Conservation (phyloP, 345 rosid species). For the Citrus reticulata region DNA sequence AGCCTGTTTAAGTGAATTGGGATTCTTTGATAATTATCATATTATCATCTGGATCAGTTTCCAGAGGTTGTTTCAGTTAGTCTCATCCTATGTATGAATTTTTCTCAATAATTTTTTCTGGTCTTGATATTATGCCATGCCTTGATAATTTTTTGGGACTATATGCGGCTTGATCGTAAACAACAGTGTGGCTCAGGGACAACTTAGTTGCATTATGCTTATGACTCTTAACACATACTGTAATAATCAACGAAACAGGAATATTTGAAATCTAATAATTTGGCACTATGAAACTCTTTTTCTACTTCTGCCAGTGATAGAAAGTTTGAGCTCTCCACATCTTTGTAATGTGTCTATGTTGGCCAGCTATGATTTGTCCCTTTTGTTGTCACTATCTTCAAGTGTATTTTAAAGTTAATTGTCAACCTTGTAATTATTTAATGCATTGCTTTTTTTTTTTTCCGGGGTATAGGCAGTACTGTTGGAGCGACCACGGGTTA, state of each 20-base stretch:
- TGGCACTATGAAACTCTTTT: background rate
- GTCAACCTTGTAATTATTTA: background rate
- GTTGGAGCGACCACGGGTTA: slow-evolving; percentile 61
- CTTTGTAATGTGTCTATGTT: background rate
- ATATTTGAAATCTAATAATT: background rate
- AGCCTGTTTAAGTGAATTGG: background rate
- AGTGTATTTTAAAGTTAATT: background rate
- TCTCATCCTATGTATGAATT: background rate
- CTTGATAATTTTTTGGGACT: background rate
- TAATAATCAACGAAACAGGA: background rate
- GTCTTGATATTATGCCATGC: background rate
- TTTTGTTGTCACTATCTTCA: background rate
- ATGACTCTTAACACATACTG: background rate
- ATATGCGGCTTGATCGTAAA: background rate
- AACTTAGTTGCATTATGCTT: background rate
- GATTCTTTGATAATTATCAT: background rate
- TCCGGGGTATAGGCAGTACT: slow-evolving; percentile 39
- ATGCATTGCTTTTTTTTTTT: background rate
- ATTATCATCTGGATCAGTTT: background rate
- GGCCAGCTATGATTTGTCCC: background rate
- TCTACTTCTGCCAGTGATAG: background rate
- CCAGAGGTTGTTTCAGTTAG: background rate
- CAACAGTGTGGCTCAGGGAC: background rate
- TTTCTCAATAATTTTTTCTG: background rate
- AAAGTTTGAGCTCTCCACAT: background rate